Base-by-base conservation (phyloP, 345 rosid genomes). In the Eutrema japonicum region DNA sequence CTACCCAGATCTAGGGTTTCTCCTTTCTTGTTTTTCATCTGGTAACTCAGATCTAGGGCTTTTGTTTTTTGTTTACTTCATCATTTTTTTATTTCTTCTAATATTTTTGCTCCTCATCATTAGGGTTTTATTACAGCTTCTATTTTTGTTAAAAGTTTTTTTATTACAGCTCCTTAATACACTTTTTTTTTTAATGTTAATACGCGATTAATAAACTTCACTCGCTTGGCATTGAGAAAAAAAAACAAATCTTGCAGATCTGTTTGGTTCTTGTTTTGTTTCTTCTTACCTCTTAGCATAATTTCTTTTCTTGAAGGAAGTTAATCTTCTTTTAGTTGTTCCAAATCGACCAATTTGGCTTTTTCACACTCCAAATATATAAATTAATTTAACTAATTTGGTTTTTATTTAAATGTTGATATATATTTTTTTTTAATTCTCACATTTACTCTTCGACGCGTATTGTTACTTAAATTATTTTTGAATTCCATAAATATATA, bases 21-120 rank as follows among this genome's bases (percentile, higher is more conserved):
- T 38, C 58, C 16, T 14, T 6, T 32, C 7, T 45, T 8, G 10
- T 36, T 32, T 4, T 45, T 54, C 43, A 0, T 49, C 58, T 16
- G 36, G 36, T 50, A 56, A 48, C 22, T 41, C 43, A 73, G 72
- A 74, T 74, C 61, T 58, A 58, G 61, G 74, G 70, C 3, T 61
- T 30, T 4, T 37, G 70, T 4, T 61, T 30, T 4, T 37, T 50
- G 4, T n/a, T 22, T 40, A 18, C 27, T 32, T 57, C 59, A 18
- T 41, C 22, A 13, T 13, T 45, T 38, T 46, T 12, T 2, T 2
- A 9, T 30, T 18, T 26, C 29, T 32, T 50, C 38, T 57, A 50
- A 10, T 35, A 10, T 35, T 68, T 6, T 37, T 36, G 32, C 9
- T 51, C 22, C 35, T 40, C 60, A 27, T 33, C 14, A 11, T 73